Conservation (phyloP, 164 flowering plant genomes). For the Vitis rupestris region DNA sequence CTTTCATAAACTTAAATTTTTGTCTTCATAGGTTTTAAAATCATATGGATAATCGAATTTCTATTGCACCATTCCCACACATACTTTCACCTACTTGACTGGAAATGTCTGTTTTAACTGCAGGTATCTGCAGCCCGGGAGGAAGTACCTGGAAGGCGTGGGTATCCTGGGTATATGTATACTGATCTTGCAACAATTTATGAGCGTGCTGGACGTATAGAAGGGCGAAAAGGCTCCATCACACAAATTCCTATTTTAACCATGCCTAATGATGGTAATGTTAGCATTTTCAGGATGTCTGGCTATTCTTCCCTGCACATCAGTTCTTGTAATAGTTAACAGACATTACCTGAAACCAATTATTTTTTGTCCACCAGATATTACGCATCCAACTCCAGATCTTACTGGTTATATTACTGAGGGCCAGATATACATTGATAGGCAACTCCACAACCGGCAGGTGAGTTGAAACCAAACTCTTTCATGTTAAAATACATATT, state of each 20-base stretch:
- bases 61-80: not conserved
- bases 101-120: constrained; percentile 5
- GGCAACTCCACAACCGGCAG: constrained; percentile 92
- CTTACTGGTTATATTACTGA: constrained; percentile 98
- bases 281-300: not conserved
- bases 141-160: constrained; percentile 99
- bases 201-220: constrained; percentile 98
- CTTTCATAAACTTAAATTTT: no score
- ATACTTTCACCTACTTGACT: not conserved
- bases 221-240: constrained; percentile 95
- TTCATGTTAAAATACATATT: no score
- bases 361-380: constrained; percentile 47
- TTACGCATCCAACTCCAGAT: constrained; percentile 98
- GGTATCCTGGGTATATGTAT: constrained; percentile 99
- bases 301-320: not conserved
- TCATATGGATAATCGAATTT: no score
- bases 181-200: constrained; percentile 97
- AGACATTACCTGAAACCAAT: not conserved
- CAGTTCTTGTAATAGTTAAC: not conserved
- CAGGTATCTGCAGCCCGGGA: constrained; percentile 99
- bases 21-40: no score
- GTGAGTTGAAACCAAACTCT: constrained; percentile 24
- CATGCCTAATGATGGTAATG: constrained; percentile 95
- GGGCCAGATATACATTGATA: constrained; percentile 96
- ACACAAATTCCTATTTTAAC: constrained; percentile 96